Percentiles rank a stretch among this genome's conserved stretches.
phyloP scores from a whole-genome alignment of 257 asterid species.

The Capsicum baccatum region DNA sequence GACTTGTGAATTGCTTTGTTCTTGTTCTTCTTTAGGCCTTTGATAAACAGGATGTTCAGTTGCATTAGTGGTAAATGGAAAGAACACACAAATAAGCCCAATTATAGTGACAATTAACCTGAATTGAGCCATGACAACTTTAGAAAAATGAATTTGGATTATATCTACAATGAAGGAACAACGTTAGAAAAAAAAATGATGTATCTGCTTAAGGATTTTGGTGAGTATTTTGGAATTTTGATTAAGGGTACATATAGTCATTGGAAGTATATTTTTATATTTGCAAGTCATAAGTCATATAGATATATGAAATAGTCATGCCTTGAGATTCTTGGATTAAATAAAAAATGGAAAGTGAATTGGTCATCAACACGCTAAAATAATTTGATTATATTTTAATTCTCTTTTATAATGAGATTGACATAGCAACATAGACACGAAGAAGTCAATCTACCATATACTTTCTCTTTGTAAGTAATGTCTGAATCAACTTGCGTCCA shows the following conservation, averaged over 20 bases:
- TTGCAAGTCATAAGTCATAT: neutral
- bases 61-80: neutral
- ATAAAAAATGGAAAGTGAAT: neutral
- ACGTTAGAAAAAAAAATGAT: neutral
- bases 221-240: neutral
- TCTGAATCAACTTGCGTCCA: neutral
- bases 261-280: neutral
- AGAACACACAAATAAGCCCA: neutral
- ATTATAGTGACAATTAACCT: neutral
- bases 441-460: neutral
- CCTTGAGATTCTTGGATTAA: neutral
- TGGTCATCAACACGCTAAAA: neutral
- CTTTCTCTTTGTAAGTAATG: neutral
- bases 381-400: neutral
- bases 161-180: neutral
- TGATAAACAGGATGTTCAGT: conserved; percentile 1
- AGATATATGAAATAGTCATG: neutral
- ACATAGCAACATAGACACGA: neutral
- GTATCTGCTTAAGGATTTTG: neutral
- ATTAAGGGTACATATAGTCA: neutral
- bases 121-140: conserved; percentile 8
- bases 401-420: neutral
- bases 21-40: neutral
- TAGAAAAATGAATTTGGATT: neutral
- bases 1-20: conserved; percentile 14